Base-by-base conservation (phyloP, 73 alveolate genomes). In the Urostyla sp. region DNA sequence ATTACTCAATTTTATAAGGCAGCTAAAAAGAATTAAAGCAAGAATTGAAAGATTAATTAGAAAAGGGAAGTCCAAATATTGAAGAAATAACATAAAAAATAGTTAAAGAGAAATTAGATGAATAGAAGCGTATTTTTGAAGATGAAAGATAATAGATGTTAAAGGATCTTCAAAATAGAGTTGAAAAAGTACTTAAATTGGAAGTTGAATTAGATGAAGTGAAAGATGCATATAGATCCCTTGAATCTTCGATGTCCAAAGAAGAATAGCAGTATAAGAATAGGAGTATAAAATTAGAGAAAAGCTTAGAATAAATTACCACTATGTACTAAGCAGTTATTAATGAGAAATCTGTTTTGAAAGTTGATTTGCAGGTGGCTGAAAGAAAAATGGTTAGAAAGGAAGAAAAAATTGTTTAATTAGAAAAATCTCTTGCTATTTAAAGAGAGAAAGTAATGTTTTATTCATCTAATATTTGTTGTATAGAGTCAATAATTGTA, bases 291-390 rank as follows among this genome's bases (percentile, higher is more conserved):
- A 84, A 94, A 30, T 59, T 94, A 30, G 98, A 94, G 81, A 91
- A 85, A 58, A 87, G 80, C 58, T 61, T 88, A 20, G 97, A 91
- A 75, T 91, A 94, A 88, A 81, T 94, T 20, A 94, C 94, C 49
- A 31, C 86, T 11, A 91, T 94, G 98, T 94, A 94, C 72, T 95
- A 94, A 67, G 88, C 81, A 76, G 90, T 91, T 18, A 93, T 91
- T 45, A 72, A 90, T 36, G 94, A 94, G 84, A 94, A 91, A 79
- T 77, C 95, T 49, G 92, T 91, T 30, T 54, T 94, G 79, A 87
- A 90, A 75, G 90, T 94, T 52, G 98, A 94, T 48, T 74, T 74
- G 73, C 94, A 88, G 81, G 90, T 91, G 20, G 73, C 91, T 23
- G 96, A 91, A 78, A 94, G 87, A 84, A 90, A 88, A 80, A 51